These are phyloP conservation scores for Torulaspora pretoriensis DNA, from an alignment of 1,139 yeast genomes.

Conservation along the genomic window DNA sequence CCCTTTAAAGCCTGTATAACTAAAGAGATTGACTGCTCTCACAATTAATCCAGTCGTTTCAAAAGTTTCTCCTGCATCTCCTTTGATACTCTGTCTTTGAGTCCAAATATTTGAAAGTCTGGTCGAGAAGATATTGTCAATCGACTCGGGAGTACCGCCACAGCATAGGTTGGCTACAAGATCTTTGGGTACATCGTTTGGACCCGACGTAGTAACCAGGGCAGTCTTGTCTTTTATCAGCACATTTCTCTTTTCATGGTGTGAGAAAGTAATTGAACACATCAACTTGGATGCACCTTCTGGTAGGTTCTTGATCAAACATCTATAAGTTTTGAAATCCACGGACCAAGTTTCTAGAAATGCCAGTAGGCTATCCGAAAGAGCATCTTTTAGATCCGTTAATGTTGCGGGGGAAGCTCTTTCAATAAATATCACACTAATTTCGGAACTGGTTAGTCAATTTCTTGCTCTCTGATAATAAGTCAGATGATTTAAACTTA, in stretches of 20 bases:
- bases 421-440: constrained; percentile 33
- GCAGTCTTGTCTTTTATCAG: constrained; percentile 28
- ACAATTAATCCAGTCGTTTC: constrained; percentile 24
- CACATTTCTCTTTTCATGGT: constrained; percentile 25
- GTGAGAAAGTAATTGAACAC: constrained; percentile 30
- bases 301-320: constrained; percentile 23
- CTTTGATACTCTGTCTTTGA: constrained; percentile 33
- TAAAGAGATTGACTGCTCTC: constrained; percentile 31
- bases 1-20: constrained; percentile 36
- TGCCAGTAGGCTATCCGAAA: constrained; percentile 26
- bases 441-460: constrained; percentile 9
- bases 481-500: constrained; percentile 3
- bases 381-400: constrained; percentile 32
- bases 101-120: constrained; percentile 35
- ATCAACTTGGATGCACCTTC: constrained; percentile 25
- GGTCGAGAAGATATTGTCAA: constrained; percentile 26
- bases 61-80: constrained; percentile 35
- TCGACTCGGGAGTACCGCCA: constrained; percentile 27
- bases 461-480: neutral
- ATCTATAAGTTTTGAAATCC: constrained; percentile 33
- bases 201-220: constrained; percentile 23
- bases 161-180: constrained; percentile 25
- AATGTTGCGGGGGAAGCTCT: constrained; percentile 34
- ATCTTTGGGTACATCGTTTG: constrained; percentile 15
- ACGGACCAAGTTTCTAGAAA: constrained; percentile 33